Base-by-base conservation (phyloP, 169 alveolate species). In the Plasmodium vinckei region DNA sequence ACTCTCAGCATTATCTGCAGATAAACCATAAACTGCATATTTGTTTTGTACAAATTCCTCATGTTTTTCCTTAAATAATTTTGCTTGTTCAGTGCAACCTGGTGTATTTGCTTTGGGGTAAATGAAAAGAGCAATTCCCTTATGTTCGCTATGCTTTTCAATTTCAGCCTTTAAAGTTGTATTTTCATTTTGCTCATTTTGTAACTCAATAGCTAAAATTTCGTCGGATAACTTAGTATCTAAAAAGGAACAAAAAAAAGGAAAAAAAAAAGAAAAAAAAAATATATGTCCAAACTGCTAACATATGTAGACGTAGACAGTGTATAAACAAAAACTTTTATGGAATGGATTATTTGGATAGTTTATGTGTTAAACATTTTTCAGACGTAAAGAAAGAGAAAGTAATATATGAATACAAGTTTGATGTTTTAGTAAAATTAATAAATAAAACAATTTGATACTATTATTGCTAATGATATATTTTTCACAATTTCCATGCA, bases 71-170 rank as follows among this genome's bases (percentile, higher is more conserved):
- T 88, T 87, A 47, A 92, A 94, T 17, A 72, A 42, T 19, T 93
- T 72, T 27, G 96, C 96, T 87, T 94, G 96, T 44, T 89, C 75
- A 3, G 95, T 94, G 42, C 96, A 94, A 5, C 88, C 89, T 4
- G 96, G 96, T 15, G 96, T 94, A 53, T 91, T 87, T 6, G 92
- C 95, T 17, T 92, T 87, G 0, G 96, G 96, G 44, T 90, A 94
- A 15, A 92, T 82, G 57, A 94, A 94, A 68, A 92, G 27, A 0
- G 92, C 96, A 15, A 92, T 23, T 17, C 96, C 96, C n/a, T 94
- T 92, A 84, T 63, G 51, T 15, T 69, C 89, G 5, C 47, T 69
- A 42, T 94, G 88, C 47, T 92, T 73, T 25, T 71, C 88, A 1
- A 94, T 25, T 57, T 87, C 73, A 46, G 60, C 65, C 46, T 72